A percentile compares a stretch with the other conserved stretches of the same genome.
Evolutionary conservation across 495 filamentous ascomycete species (phyloP).

Genomic region (Paragyromitra xinjiangensis): DNA sequence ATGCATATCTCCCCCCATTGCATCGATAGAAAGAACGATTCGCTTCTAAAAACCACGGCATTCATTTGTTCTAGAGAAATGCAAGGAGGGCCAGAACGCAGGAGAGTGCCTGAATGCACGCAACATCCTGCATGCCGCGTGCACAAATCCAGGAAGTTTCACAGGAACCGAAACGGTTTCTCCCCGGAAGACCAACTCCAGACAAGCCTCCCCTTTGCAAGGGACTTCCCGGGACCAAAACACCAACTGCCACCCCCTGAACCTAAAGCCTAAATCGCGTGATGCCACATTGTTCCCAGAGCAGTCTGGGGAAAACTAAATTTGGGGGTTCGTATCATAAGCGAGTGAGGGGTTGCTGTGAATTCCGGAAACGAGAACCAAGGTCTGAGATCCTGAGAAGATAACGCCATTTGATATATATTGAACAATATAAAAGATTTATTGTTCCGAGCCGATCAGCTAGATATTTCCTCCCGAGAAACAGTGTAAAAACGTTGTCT

Average conservation of each 20-base stretch:
- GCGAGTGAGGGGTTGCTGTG: background rate
- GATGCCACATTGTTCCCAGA: background rate
- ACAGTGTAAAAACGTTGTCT: background rate
- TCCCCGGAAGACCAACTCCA: background rate
- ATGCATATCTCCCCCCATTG: slow-evolving; percentile 21
- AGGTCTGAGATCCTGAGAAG: background rate
- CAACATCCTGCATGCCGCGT: slow-evolving; percentile 24
- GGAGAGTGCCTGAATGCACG: slow-evolving; percentile 11
- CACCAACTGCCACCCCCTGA: slow-evolving; percentile 25
- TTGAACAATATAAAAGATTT: background rate
- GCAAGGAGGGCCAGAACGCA: background rate
- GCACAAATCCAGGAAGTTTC: background rate
- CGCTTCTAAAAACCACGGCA: slow-evolving; percentile 22
- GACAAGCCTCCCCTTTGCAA: background rate
- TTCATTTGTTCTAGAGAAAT: slow-evolving; percentile 7
- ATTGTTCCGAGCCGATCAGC: background rate
- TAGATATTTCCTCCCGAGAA: background rate
- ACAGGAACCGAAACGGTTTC: slow-evolving; percentile 17
- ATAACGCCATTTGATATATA: slow-evolving; percentile 15
- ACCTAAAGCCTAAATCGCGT: slow-evolving; percentile 26
- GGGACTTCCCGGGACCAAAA: slow-evolving; percentile 18
- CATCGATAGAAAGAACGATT: slow-evolving; percentile 26
- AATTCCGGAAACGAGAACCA: background rate
- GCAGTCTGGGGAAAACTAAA: slow-evolving; percentile 5
- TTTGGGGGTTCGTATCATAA: slow-evolving; percentile 7